Percentiles rank a stretch among this genome's conserved stretches.
These are phyloP conservation scores for Cucurbita pepo DNA, from an alignment of 306 rosid genomes.

Conservation along the genomic window DNA sequence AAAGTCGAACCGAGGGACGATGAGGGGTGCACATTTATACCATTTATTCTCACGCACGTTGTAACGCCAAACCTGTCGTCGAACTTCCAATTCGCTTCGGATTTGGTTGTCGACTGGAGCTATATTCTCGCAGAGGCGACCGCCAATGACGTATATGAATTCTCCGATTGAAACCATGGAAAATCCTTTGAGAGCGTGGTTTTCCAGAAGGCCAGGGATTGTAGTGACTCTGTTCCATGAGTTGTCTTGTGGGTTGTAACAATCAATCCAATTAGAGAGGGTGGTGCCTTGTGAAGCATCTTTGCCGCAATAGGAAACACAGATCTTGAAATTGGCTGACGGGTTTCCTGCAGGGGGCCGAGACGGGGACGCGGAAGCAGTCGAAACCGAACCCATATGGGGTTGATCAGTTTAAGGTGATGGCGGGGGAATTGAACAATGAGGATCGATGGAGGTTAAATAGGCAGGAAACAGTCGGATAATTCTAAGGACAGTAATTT, in stretches of 20 bases:
- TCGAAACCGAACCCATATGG: constrained; percentile 4
- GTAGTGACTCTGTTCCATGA: constrained; percentile 8
- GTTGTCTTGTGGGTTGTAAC: constrained; percentile 12
- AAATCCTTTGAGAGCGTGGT: constrained; percentile 20
- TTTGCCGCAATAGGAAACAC: constrained; percentile 8
- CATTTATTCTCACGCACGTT: neutral
- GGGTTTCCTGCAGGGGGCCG: neutral
- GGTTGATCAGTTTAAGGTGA: constrained; percentile 1
- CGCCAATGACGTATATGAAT: constrained; percentile 13
- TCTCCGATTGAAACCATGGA: constrained; percentile 17
- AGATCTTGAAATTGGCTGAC: neutral
- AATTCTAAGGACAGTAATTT: neutral
- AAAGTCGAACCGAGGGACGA: constrained; percentile 14
- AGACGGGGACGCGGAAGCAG: neutral
- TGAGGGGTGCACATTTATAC: constrained; percentile 12
- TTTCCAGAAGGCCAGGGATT: constrained; percentile 9
- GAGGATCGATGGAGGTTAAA: neutral
- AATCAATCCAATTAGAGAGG: constrained; percentile 14
- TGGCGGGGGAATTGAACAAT: constrained; percentile 1
- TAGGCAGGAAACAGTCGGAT: neutral
- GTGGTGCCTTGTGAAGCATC: neutral
- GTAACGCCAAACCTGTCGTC: constrained; percentile 6
- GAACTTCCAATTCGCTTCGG: constrained; percentile 6
- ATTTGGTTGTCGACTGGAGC: neutral
- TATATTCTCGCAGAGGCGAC: constrained; percentile 6